These are phyloP conservation scores for Chlorella sp. DNA, from an alignment of 139 green algal genomes.

Conservation along the genomic window DNA sequence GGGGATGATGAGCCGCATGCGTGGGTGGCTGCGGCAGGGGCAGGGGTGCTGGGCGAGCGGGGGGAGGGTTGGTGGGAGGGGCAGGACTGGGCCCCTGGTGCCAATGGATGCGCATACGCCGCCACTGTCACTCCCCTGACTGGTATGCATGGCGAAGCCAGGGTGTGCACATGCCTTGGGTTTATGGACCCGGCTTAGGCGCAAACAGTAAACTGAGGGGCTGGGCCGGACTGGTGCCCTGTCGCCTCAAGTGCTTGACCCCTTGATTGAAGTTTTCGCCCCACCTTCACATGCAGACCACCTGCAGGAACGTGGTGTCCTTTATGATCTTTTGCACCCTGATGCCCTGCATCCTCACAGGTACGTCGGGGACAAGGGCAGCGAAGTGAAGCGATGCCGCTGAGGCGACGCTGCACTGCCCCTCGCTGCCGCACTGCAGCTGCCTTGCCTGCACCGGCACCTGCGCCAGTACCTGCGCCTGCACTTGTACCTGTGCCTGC, in stretches of 20 bases:
- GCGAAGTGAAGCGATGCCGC: not conserved
- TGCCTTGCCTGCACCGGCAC: too few species aligned
- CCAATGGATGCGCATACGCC: too few species aligned
- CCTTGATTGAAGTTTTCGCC: not conserved
- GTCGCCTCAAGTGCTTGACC: too few species aligned
- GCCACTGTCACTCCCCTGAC: too few species aligned
- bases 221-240: too few species aligned
- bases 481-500: too few species aligned
- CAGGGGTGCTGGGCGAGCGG: not conserved
- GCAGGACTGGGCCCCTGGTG: too few species aligned
- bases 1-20: conserved; percentile 15
- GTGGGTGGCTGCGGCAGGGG: not conserved
- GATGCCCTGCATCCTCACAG: conserved; percentile 10
- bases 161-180: too few species aligned
- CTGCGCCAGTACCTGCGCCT: too few species aligned
- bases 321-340: conserved; percentile 7
- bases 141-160: too few species aligned
- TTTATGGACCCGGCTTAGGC: too few species aligned
- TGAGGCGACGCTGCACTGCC: not conserved
- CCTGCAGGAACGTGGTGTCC: not conserved
- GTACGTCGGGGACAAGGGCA: not conserved
- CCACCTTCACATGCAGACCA: not conserved
- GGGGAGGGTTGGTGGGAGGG: too few species aligned
- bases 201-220: not conserved
- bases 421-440: not conserved